These are phyloP conservation scores for Leucosporidium scottii DNA, from an alignment of 768 basidiomycete species.

Conservation along the genomic window DNA sequence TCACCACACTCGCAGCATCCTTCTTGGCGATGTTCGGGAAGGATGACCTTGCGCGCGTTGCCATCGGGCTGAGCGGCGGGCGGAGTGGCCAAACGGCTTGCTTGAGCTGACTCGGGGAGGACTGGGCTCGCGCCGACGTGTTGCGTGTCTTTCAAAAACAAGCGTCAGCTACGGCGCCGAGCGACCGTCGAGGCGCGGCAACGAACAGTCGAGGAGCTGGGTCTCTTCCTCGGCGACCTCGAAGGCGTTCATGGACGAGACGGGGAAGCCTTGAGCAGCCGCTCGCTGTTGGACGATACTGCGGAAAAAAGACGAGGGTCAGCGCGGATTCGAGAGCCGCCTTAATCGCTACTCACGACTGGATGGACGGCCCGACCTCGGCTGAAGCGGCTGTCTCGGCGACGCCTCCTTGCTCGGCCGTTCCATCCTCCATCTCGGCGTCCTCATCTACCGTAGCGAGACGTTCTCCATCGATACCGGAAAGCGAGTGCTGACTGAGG, in stretches of 20 bases:
- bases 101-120: not conserved
- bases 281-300: not conserved
- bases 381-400: no score
- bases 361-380: not conserved
- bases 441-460: not conserved
- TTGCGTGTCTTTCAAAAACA: no score
- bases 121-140: not conserved
- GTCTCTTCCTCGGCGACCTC: constrained; percentile 11
- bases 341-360: not conserved
- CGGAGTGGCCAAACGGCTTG: not conserved
- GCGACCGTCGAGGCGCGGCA: not conserved
- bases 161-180: not conserved
- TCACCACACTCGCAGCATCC: not conserved
- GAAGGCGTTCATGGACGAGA: not conserved
- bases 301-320: no score
- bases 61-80: constrained; percentile 5
- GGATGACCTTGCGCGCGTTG: no score
- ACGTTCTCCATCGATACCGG: no score
- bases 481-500: no score
- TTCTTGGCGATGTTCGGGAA: not conserved
- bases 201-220: constrained; percentile 22
- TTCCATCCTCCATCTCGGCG: not conserved
- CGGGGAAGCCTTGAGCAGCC: not conserved
- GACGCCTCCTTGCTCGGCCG: not conserved
- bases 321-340: not conserved